Conservation (phyloP, 257 asterid species). For the Handroanthus guayacan region DNA sequence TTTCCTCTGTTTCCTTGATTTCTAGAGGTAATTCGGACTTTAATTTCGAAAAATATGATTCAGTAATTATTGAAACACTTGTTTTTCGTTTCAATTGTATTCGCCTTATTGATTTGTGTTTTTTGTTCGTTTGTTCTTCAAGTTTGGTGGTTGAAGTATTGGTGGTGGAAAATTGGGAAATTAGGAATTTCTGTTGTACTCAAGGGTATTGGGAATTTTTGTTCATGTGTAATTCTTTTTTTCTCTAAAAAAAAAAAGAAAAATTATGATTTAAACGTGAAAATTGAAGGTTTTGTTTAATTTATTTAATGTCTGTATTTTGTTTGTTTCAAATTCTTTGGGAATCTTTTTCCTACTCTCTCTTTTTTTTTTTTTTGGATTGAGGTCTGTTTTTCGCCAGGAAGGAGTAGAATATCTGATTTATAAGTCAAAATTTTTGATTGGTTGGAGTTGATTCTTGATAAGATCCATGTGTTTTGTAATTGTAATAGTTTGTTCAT, state of each 20-base stretch:
- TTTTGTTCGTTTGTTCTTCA: not conserved
- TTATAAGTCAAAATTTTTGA: not conserved
- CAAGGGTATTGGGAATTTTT: not conserved
- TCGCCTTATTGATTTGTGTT: not conserved
- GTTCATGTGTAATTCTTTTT: not conserved
- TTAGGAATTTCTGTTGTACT: not conserved
- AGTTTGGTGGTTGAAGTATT: not conserved
- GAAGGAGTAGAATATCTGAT: not conserved
- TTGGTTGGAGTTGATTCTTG: not conserved
- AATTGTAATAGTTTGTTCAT: not conserved
- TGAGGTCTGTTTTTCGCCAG: not conserved
- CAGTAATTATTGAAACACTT: slow-evolving; percentile 4
- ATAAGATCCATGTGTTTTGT: not conserved
- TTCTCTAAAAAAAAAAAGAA: not conserved
- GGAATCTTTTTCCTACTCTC: not conserved
- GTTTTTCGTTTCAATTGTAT: slow-evolving; percentile 4
- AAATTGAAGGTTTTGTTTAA: not conserved
- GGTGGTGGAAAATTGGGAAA: not conserved
- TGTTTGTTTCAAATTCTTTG: not conserved
- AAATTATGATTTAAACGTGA: not conserved
- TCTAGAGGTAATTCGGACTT: slow-evolving; percentile 36
- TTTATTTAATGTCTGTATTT: not conserved
- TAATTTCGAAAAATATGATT: not conserved
- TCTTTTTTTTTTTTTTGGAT: not conserved
- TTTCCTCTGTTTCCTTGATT: not conserved